Percentiles rank a stretch among this genome's conserved stretches.
Conservation (phyloP, 2,329 filamentous ascomycete genomes). For the Lasiodiplodia gonubiensis region DNA sequence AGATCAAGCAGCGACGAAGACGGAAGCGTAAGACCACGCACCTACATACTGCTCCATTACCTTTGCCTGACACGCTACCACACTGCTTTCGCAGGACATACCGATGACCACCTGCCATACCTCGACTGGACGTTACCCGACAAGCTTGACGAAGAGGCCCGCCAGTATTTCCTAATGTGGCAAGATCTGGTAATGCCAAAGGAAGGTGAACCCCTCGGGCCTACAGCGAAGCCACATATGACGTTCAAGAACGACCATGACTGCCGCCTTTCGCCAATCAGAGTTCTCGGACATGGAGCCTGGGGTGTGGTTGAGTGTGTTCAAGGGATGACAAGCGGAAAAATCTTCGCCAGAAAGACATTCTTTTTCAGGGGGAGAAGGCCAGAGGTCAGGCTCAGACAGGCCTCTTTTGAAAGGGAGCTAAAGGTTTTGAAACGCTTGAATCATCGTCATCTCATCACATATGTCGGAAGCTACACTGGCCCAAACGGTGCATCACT, state of each 20-base stretch:
- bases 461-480: slow-evolving; percentile 32
- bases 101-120: not conserved
- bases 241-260: not conserved
- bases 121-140: not conserved
- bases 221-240: not conserved
- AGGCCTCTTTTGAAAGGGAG: slow-evolving; percentile 20
- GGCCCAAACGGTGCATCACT: not conserved
- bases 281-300: not conserved
- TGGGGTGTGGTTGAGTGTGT: not conserved
- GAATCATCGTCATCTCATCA: slow-evolving; percentile 33
- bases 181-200: not conserved
- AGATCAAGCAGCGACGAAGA: not conserved
- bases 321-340: not conserved
- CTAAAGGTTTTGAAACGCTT: slow-evolving; percentile 31
- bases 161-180: not conserved
- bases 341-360: not conserved
- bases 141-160: not conserved
- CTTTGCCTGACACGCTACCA: not conserved
- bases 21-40: not conserved
- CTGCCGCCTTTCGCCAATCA: not conserved
- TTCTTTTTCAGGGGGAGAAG: too few relatives aligned
- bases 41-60: not conserved
- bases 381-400: rapidly evolving
- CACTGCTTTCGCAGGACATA: not conserved
- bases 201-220: not conserved